These are phyloP conservation scores for Hanseniaspora thailandica DNA, from an alignment of 805 yeast species.

Conservation along the genomic window DNA sequence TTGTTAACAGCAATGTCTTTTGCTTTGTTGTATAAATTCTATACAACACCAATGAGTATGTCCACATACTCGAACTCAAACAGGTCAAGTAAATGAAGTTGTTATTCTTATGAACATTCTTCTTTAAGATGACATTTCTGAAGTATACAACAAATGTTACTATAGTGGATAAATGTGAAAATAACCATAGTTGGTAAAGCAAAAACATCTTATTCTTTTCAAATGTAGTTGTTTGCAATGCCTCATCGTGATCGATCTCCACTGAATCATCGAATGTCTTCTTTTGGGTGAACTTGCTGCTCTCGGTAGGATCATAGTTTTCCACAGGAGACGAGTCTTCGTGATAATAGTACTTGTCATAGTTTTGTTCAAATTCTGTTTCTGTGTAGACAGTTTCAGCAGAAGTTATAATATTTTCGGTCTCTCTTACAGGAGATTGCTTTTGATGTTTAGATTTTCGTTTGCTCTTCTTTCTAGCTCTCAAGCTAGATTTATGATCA, in stretches of 20 bases:
- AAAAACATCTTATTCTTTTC: background rate
- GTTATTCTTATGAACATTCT: background rate
- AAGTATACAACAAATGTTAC: background rate
- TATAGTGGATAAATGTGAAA: conserved; percentile 5
- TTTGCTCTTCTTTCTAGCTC: background rate
- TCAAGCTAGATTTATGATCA: background rate
- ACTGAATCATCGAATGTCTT: background rate
- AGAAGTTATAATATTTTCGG: background rate
- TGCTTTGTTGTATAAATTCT: conserved; percentile 6
- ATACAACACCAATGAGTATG: conserved; percentile 6
- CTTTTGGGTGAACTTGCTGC: background rate
- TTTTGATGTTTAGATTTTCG: background rate
- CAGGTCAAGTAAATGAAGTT: background rate
- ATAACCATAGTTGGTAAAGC: background rate
- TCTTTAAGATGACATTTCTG: background rate
- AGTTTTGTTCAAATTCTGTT: background rate
- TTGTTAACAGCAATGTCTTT: background rate
- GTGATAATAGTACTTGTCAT: background rate
- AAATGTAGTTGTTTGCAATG: background rate
- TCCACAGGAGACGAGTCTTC: background rate
- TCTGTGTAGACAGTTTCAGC: background rate
- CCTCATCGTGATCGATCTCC: background rate
- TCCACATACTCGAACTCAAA: conserved; percentile 4
- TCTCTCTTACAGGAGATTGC: background rate
- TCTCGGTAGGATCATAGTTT: background rate